Percentiles rank a stretch among this genome's conserved stretches.
These are phyloP conservation scores for Alternaria triticina DNA, from an alignment of 2,329 filamentous ascomycete species.

Conservation along the genomic window DNA sequence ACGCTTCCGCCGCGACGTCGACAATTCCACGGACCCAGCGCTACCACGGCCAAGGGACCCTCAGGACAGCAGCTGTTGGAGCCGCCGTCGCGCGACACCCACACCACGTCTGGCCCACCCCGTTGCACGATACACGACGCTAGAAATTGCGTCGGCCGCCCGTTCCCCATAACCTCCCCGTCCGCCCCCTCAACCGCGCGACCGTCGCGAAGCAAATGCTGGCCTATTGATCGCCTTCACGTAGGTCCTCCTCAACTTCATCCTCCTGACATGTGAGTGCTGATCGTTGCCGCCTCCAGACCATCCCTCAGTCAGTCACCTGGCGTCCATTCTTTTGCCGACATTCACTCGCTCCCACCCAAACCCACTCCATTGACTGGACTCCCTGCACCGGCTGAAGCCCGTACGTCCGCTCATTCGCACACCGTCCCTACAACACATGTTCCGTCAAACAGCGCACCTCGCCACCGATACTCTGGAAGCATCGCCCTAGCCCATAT, in stretches of 20 bases:
- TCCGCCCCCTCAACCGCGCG: slow-evolving; percentile 14
- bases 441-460: slow-evolving; percentile 28
- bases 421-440: slow-evolving; percentile 39
- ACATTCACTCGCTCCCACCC: slow-evolving; percentile 35
- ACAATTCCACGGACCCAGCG: slow-evolving; percentile 22
- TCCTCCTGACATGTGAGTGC: slow-evolving; percentile 22
- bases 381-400: slow-evolving; percentile 33
- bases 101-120: slow-evolving; percentile 26
- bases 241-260: slow-evolving; percentile 24
- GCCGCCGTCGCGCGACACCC: slow-evolving; percentile 16
- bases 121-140: slow-evolving; percentile 25
- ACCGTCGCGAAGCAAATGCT: slow-evolving; percentile 38
- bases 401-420: slow-evolving; percentile 43
- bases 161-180: slow-evolving; percentile 17
- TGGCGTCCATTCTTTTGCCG: slow-evolving; percentile 53
- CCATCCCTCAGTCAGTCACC: slow-evolving; percentile 43
- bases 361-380: slow-evolving; percentile 46
- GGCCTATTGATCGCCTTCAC: slow-evolving; percentile 37
- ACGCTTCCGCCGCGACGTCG: slow-evolving; percentile 44
- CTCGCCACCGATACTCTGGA: slow-evolving; percentile 29
- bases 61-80: slow-evolving; percentile 12
- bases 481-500: slow-evolving; percentile 25
- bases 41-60: slow-evolving; percentile 13
- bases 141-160: slow-evolving; percentile 12
- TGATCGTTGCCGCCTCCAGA: slow-evolving; percentile 33